A percentile compares a stretch with the other conserved stretches of the same genome.
phyloP scores from a whole-genome alignment of 768 basidiomycete genomes.

The Podaxis mareebaensis region DNA sequence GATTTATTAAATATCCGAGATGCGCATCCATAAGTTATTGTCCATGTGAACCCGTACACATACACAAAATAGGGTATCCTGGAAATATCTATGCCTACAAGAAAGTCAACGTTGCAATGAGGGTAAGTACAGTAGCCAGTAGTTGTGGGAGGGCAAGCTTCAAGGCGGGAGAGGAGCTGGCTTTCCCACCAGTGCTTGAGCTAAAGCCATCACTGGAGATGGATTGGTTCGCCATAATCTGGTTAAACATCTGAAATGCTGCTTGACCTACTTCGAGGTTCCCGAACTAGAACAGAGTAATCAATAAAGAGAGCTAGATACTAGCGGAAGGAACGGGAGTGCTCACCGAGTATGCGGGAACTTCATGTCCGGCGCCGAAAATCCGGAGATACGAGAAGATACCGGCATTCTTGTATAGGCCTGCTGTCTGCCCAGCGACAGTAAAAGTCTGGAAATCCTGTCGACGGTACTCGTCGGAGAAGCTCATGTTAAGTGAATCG shows the following conservation, averaged over 20 bases:
- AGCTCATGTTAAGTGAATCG: constrained; percentile 45
- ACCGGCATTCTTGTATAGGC: constrained; percentile 60
- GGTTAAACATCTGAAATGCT: constrained; percentile 43
- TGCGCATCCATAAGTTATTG: too few species aligned
- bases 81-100: neutral
- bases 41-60: too few species aligned
- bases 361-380: constrained; percentile 47
- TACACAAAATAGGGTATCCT: neutral
- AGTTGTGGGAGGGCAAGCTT: neutral
- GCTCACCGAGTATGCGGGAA: constrained; percentile 46
- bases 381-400: constrained; percentile 57
- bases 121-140: neutral
- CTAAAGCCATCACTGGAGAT: neutral
- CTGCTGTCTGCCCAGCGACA: constrained; percentile 49
- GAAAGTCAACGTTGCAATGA: neutral
- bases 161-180: neutral
- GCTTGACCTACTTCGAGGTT: constrained; percentile 40
- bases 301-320: neutral
- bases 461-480: constrained; percentile 39
- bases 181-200: neutral
- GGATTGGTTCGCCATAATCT: constrained; percentile 26
- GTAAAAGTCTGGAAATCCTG: constrained; percentile 49
- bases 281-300: constrained; percentile 28
- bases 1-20: too few species aligned
- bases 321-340: neutral